Base-by-base conservation (phyloP, 345 rosid species). In the Eucalyptus regnans region DNA sequence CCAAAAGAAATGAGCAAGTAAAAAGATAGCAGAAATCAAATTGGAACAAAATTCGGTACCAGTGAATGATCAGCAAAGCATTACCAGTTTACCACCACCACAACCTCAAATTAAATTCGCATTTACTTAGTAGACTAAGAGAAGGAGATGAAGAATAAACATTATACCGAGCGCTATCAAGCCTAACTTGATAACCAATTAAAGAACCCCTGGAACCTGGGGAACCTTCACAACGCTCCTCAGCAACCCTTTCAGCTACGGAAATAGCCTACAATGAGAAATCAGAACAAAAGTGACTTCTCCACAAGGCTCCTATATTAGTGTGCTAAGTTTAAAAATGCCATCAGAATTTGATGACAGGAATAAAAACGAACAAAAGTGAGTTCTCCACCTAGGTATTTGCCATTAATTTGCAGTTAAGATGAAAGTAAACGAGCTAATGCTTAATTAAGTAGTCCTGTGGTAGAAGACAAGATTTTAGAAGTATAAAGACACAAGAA, bases 131-230 rank as follows among this genome's bases (percentile, higher is more conserved):
- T 41, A 41, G 83, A 11, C 48, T 76, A 76, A 76, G 84, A 76
- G 84, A 71, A 71, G 29, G 48, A 76, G 84, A 76, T 76, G 29
- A 20, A 76, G 84, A 41, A 76, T 41, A 71, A 76, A 37, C 48
- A 76, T 76, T 25, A 48, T 68, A 96, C 99, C 99, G 93, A 90
- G 99, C 97, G 90, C 95, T 96, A 89, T 97, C 97, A 89, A 96
- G 96, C 91, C 99, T 99, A 94, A 97, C 99, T 96, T 97, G 99
- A 95, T 96, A 97, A 91, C 99, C 99, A 93, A 96, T 96, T 94
- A 96, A 89, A 88, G 99, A 96, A 90, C 96, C 96, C 92, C 89
- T 90, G 51, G 92, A 92, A 94, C 99, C 99, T 62, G 99, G 98
- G 71, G 95, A 92, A 91, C 95, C 91, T 94, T 96, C 99, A 91